Evolutionary conservation across 495 filamentous ascomycete species (phyloP), one percentile per base, ranked within the genome.

Genomic region (Lophium mytilinum): DNA sequence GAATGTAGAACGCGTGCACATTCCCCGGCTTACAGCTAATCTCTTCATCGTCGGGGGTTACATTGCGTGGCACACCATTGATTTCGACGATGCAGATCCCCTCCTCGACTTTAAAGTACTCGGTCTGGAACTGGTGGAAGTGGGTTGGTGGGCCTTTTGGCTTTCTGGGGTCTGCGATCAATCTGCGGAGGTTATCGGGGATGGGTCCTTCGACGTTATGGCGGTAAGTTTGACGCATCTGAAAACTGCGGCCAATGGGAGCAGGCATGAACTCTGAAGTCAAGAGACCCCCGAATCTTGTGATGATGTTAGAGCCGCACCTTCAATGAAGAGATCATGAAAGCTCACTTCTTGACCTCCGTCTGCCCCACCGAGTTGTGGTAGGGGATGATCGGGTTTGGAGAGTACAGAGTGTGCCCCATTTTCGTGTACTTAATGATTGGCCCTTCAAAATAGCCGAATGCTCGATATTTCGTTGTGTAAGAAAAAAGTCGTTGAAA

Each of bases 101-200:
- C 43, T 73, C 61, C n/a, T 72, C 41, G n/a, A 74, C 62, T 39
- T 72, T 53, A 21, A 77, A 47, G 59, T 72, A 77, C 57, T 77
- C 75, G 37, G 63, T 66, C 48, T 77, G 75, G 30, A 69, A 67
- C 11, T 73, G 72, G 52, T 76, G 74, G 42, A 77, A 76, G 57
- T 77, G 74, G 7, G 65, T 46, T 12, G 74, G 74, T 19, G 74
- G 74, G 18, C 40, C 40, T 8, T 42, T 42, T 14, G 40, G 40
- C 14, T 18, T 14, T n/a, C 17, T 42, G 40, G 40, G 40, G 4
- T 14, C 14, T 8, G 14, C 40, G 17, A 42, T 42, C 14, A 42
- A 18, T 42, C 9, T 42, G 40, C 40, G 40, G 40, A 42, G 40
- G 8, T 42, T 42, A 18, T 42, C 40, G 14, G 40, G 40, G 40